phyloP scores from a whole-genome alignment of 371 early-diverging fungal species.

The Actinomucor elegans region DNA sequence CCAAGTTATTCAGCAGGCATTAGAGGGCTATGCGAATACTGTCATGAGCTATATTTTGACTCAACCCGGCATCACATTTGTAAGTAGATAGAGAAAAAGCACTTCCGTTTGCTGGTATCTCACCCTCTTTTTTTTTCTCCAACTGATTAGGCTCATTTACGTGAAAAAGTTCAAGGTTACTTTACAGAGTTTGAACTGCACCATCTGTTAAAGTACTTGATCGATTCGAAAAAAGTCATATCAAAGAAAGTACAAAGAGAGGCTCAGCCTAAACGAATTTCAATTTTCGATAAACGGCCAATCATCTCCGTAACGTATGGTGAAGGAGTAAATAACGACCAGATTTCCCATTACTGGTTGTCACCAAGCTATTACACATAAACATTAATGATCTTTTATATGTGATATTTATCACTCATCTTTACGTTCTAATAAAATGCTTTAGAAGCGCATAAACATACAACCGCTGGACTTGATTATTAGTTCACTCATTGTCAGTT shows the following conservation, averaged over 20 bases:
- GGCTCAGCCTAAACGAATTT: not conserved
- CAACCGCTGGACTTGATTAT: no score
- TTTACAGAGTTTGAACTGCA: slow-evolving; percentile 14
- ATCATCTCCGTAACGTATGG: not conserved
- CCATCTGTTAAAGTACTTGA: slow-evolving; percentile 8
- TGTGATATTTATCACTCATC: no score
- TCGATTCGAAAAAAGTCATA: not conserved
- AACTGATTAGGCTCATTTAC: slow-evolving; percentile 3
- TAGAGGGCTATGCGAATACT: slow-evolving; percentile 13
- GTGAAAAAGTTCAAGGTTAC: not conserved
- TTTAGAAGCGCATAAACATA: no score
- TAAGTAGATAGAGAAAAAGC: no score
- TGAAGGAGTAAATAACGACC: not conserved
- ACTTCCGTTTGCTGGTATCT: no score
- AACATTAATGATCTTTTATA: no score
- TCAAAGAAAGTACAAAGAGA: not conserved
- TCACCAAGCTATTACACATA: slow-evolving; percentile 1
- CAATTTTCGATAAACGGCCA: slow-evolving; percentile 4
- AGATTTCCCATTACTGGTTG: slow-evolving; percentile 18
- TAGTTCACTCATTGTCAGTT: no score
- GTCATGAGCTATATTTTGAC: slow-evolving; percentile 13
- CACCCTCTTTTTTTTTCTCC: no score
- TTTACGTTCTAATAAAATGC: no score
- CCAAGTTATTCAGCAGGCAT: not conserved
- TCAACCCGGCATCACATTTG: slow-evolving; percentile 16